These are phyloP conservation scores for Durotheca rogersii DNA, from an alignment of 495 filamentous ascomycete species.

Conservation along the genomic window DNA sequence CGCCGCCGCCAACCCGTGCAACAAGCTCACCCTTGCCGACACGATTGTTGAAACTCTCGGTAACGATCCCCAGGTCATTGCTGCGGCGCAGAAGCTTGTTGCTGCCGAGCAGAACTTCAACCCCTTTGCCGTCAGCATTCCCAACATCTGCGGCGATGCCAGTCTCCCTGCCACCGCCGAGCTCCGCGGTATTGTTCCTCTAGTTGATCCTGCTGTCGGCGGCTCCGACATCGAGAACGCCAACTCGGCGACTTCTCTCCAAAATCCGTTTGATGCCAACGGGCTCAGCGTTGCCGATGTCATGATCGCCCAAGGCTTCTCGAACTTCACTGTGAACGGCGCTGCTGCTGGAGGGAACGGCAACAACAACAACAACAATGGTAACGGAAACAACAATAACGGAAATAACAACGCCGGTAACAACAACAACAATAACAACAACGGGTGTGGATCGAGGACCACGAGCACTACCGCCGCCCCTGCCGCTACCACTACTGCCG, in stretches of 20 bases:
- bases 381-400: constrained; percentile 3
- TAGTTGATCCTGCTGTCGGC: constrained; percentile 57
- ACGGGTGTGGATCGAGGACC: background rate
- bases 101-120: constrained; percentile 71
- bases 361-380: constrained; percentile 3
- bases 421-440: background rate
- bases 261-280: constrained; percentile 50
- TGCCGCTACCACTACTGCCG: constrained; percentile 21
- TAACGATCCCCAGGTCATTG: constrained; percentile 51
- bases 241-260: constrained; percentile 50
- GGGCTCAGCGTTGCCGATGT: constrained; percentile 59
- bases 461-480: constrained; percentile 13
- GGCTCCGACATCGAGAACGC: constrained; percentile 56
- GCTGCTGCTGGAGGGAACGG: constrained; percentile 23
- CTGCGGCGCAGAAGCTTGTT: constrained; percentile 58
- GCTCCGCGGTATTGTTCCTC: constrained; percentile 60
- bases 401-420: constrained; percentile 2
- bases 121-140: constrained; percentile 55
- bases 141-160: constrained; percentile 58
- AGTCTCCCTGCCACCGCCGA: constrained; percentile 56
- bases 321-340: constrained; percentile 54
- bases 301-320: constrained; percentile 53
- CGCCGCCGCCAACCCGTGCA: constrained; percentile 58
- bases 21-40: constrained; percentile 61
- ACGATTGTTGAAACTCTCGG: constrained; percentile 57